Base-by-base conservation (phyloP, 2,329 filamentous ascomycete genomes). In the Cercospora janseana region DNA sequence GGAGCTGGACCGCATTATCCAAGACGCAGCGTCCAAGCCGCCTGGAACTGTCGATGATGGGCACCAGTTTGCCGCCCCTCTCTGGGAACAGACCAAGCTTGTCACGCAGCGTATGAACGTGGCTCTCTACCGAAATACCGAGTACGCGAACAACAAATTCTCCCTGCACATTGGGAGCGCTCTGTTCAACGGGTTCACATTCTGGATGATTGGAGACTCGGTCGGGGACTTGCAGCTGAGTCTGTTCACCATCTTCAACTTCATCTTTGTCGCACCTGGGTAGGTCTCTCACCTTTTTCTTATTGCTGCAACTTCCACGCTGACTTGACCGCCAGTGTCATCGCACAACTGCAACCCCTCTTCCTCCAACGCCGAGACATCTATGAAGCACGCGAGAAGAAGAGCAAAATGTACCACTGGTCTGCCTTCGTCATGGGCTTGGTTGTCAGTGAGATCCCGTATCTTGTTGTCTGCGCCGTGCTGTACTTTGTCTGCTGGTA, bases 391-490 rank as follows among this genome's bases (percentile, higher is more conserved):
- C 78, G 79, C 43, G 79, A 83, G 63, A 75, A 79, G 26, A 79
- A 83, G 1, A 81, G 77, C 64, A 87, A 88, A 62, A 77, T 82
- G 1, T 91, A 90, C 70, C 86, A 83, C 1, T 90, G 86, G 86
- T 75, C 80, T 55, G 81, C 78, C 0, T 89, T 90, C 67, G 78
- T 88, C 64, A 71, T 85, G 1, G 79, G 83, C 60, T 86, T 87
- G 60, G 79, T 89, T 52, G 50, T 86, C 3, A 83, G 85, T 37
- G 87, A 90, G 66, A 74, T 89, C 1, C 85, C 85, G 0, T 90
- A 78, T 67, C 75, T 80, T 27, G 72, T 81, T 16, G 49, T 88
- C 13, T 81, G 82, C 3, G 82, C 78, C 6, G 69, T 87, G 13
- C 51, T 77, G 2, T 79, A 79, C 66, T 62, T 55, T 47, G 66